Evolutionary conservation across 805 yeast genomes (phyloP).

Genomic region (Aciculoconidium aculeatum): DNA sequence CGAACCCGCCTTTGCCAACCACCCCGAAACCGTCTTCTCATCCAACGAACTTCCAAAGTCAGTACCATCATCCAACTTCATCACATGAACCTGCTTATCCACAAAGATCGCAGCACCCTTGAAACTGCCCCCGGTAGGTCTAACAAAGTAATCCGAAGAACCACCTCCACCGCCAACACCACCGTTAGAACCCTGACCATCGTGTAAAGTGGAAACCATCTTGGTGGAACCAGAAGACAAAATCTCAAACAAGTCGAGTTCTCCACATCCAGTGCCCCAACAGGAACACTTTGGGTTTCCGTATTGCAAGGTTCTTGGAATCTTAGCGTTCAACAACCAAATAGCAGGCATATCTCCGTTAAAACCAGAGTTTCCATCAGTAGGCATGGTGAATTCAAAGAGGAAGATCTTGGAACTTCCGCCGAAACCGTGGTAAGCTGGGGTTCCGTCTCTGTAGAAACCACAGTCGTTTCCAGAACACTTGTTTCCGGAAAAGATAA

Average conservation of each 20-base stretch:
- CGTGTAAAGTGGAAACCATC: constrained; percentile 78
- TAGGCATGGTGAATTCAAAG: constrained; percentile 93
- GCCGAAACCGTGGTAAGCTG: constrained; percentile 92
- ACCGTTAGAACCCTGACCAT: constrained; percentile 66
- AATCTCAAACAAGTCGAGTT: constrained; percentile 90
- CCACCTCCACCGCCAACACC: constrained; percentile 72
- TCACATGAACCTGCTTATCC: constrained; percentile 51
- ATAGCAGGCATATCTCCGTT: constrained; percentile 97
- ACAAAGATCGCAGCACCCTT: constrained; percentile 87
- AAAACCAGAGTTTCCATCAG: constrained; percentile 44
- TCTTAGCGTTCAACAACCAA: constrained; percentile 92
- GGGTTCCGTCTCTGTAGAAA: constrained; percentile 38
- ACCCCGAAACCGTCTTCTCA: constrained; percentile 46
- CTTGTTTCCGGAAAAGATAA: constrained; percentile 69
- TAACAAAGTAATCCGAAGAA: constrained; percentile 74
- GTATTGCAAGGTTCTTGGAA: constrained; percentile 95
- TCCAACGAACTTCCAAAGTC: constrained; percentile 51
- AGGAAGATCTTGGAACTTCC: constrained; percentile 83
- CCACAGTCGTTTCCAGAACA: constrained; percentile 21
- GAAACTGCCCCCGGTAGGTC: constrained; percentile 74
- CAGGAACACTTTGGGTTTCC: constrained; percentile 85
- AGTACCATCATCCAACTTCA: constrained; percentile 46
- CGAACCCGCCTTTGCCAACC: constrained; percentile 54
- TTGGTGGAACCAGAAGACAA: constrained; percentile 69
- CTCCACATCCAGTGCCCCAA: constrained; percentile 98